These are phyloP conservation scores for Neohortaea acidophila DNA, from an alignment of 495 filamentous ascomycete genomes.

Conservation along the genomic window DNA sequence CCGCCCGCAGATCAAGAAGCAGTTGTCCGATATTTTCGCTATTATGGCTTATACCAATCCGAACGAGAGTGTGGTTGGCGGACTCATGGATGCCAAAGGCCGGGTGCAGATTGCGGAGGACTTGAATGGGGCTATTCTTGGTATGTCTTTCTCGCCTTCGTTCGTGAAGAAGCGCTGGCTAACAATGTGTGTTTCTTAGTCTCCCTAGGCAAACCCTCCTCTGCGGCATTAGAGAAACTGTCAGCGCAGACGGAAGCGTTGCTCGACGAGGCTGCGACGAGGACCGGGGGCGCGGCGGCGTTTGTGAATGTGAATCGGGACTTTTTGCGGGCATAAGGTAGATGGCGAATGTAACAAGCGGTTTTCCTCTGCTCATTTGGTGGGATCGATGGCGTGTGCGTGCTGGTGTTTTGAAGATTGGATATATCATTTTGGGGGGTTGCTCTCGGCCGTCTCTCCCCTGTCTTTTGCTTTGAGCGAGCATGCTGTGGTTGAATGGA, in stretches of 20 bases:
- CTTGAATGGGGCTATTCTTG: slow-evolving; percentile 82
- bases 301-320: slow-evolving; percentile 58
- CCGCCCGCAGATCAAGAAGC: slow-evolving; percentile 49
- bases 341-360: too few relatives aligned
- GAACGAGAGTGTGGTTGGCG: slow-evolving; percentile 53
- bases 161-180: slow-evolving; percentile 5
- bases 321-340: slow-evolving; percentile 11
- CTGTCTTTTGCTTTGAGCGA: too few relatives aligned
- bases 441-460: too few relatives aligned
- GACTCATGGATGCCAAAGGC: slow-evolving; percentile 60
- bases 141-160: slow-evolving; percentile 35
- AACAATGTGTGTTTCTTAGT: slow-evolving; percentile 42
- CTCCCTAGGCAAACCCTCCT: slow-evolving; percentile 75
- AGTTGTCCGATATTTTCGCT: slow-evolving; percentile 74
- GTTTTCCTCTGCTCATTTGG: too few relatives aligned
- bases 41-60: slow-evolving; percentile 79
- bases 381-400: too few relatives aligned
- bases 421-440: too few relatives aligned
- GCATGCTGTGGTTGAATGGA: too few relatives aligned
- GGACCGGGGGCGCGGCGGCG: slow-evolving; percentile 70
- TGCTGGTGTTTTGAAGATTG: too few relatives aligned
- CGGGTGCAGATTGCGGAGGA: slow-evolving; percentile 79
- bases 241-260: slow-evolving; percentile 78
- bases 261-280: slow-evolving; percentile 56
- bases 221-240: slow-evolving; percentile 71